Evolutionary conservation across 495 filamentous ascomycete genomes (phyloP), one percentile per base, ranked within the genome.

Genomic region (Penicillium longicatenatum): DNA sequence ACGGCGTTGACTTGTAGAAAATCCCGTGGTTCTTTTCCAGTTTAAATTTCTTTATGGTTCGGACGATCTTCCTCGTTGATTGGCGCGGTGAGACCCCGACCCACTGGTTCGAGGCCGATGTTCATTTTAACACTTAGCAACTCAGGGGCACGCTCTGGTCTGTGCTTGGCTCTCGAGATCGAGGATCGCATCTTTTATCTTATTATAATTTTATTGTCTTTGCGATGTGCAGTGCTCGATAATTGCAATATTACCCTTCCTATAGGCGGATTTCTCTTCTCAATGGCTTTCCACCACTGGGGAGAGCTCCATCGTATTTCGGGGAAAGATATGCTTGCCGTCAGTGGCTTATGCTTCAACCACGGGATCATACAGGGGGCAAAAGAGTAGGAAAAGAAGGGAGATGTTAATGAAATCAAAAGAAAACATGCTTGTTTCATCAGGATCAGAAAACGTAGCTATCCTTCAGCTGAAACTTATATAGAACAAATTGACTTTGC

Each of bases 141-240:
- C 64, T 68, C 65, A 70, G 65, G 69, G 69, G 64, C 62, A 59
- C 49, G 26, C 46, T 52, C 59, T 57, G 59, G 63, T 63, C 62
- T 63, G 63, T 67, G 67, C 72, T 62, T 48, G 30, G 10, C 12
- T 24, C 16, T 31, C 10, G 31, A 35, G 42, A 55, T 47, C 20
- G 30, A 22, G 22, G 53, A 55, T 55, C 50, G 20, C 6, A 30
- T 6, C n/a, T 4, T 17, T 48, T 17, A 30, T n/a, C 30, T 29
- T n/a, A 16, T 48, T 29, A 9, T 48, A n/a, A n/a, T n/a, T n/a
- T n/a, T 30, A n/a, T 48, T 0, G 3, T 16, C 5, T 16, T 46
- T 9, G 12, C 1, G 12, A 46, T 16, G 26, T 46, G 10, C 7
- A 17, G 41, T 9, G 14, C 3, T 8, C 5, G 19, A 14, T 43